These are phyloP conservation scores for Elsinoe perseae DNA, from an alignment of 2,329 filamentous ascomycete species.

Conservation along the genomic window DNA sequence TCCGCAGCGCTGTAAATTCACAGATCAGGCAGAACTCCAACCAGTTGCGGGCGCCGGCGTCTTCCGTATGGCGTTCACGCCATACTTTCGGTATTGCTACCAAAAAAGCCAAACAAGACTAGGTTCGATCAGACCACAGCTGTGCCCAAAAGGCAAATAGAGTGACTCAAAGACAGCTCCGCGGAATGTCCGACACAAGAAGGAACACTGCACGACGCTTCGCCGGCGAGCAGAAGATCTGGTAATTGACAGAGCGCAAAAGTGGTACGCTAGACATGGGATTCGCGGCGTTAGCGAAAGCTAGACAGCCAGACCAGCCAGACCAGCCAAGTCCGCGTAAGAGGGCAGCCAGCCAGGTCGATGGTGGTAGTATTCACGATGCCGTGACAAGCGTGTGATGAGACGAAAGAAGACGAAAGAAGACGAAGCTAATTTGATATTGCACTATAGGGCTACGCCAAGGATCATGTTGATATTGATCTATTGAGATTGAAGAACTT, in stretches of 20 bases:
- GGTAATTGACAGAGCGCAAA: background rate
- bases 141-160: background rate
- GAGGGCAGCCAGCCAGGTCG: background rate
- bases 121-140: background rate
- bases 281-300: slow-evolving; percentile 10
- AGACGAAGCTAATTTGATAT: background rate
- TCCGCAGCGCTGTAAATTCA: background rate
- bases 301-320: background rate
- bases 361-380: background rate
- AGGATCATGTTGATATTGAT: slow-evolving; percentile 69
- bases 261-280: slow-evolving; percentile 11
- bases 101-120: background rate
- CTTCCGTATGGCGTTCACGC: background rate
- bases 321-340: background rate
- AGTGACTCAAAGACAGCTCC: background rate
- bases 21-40: background rate
- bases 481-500: slow-evolving; percentile 75
- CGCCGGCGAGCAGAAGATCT: background rate
- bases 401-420: background rate
- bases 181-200: too few species aligned
- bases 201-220: too few species aligned
- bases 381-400: slow-evolving; percentile 1
- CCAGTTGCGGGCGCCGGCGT: background rate
- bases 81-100: too few species aligned
- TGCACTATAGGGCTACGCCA: slow-evolving; percentile 57